These are phyloP conservation scores for Luffa acutangula DNA, from an alignment of 306 rosid genomes.

Conservation along the genomic window DNA sequence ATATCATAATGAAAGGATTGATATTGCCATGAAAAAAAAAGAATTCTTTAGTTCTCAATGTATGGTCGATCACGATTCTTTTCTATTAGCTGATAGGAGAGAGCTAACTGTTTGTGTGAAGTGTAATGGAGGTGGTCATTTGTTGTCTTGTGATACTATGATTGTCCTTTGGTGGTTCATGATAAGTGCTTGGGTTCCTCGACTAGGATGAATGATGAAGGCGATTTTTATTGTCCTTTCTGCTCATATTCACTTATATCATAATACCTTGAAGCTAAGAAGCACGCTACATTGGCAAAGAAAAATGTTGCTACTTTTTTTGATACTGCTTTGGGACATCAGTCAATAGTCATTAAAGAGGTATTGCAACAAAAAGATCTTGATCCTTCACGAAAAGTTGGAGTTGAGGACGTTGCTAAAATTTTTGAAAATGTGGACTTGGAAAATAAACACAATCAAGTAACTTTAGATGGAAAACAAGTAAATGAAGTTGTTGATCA, in stretches of 20 bases:
- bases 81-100: constrained; percentile 9
- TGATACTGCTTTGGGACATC: constrained; percentile 17
- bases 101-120: constrained; percentile 32
- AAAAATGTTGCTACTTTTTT: constrained; percentile 34
- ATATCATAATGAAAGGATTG: constrained; percentile 23
- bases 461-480: constrained; percentile 18
- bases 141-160: constrained; percentile 38
- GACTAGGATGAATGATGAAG: constrained; percentile 26
- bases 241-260: constrained; percentile 44
- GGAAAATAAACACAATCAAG: constrained; percentile 20
- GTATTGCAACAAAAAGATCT: constrained; percentile 16
- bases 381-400: constrained; percentile 11
- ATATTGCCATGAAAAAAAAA: constrained; percentile 28
- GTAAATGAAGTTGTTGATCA: constrained; percentile 20
- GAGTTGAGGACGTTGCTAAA: constrained; percentile 19
- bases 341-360: constrained; percentile 10
- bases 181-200: constrained; percentile 40
- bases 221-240: constrained; percentile 54
- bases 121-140: constrained; percentile 44
- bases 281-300: constrained; percentile 35
- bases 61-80: constrained; percentile 20
- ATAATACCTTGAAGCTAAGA: constrained; percentile 52
- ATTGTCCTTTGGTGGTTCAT: constrained; percentile 58
- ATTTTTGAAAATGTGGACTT: constrained; percentile 16
- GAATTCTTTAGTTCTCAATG: constrained; percentile 30